Evolutionary conservation across 345 rosid genomes (phyloP).

Genomic region (Eucalyptus brandiana): DNA sequence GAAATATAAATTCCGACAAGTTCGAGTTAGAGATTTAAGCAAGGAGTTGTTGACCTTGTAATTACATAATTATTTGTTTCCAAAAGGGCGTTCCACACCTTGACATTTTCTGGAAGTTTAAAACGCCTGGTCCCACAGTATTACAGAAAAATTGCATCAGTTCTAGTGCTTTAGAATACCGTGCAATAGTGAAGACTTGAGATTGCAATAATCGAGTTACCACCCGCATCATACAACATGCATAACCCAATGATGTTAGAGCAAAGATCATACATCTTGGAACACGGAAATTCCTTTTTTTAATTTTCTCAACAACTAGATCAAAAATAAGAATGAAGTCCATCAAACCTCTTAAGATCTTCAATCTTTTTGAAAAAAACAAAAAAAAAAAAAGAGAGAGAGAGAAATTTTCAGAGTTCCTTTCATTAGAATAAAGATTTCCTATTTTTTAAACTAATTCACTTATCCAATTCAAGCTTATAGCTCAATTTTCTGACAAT

Average conservation of each 20-base stretch:
- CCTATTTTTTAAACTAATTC: background rate
- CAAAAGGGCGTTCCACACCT: background rate
- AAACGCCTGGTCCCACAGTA: background rate
- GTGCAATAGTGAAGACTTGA: background rate
- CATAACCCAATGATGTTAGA: background rate
- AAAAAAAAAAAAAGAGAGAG: too few species aligned
- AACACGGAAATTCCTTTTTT: background rate
- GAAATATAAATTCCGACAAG: too few species aligned
- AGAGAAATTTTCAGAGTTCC: background rate
- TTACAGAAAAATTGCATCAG: too few species aligned
- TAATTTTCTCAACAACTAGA: rapidly evolving
- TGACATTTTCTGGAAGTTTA: background rate
- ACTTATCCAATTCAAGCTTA: background rate
- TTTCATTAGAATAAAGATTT: background rate
- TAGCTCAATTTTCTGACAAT: background rate
- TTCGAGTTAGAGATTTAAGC: background rate
- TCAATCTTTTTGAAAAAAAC: too few species aligned
- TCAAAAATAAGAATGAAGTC: background rate
- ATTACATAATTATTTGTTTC: too few species aligned
- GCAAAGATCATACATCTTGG: background rate
- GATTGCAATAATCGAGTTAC: too few species aligned
- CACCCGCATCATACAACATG: background rate
- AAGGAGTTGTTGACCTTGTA: background rate
- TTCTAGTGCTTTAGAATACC: background rate
- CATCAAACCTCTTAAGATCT: too few species aligned